phyloP scores from a whole-genome alignment of 768 basidiomycete genomes.

The Suillus placidus region DNA sequence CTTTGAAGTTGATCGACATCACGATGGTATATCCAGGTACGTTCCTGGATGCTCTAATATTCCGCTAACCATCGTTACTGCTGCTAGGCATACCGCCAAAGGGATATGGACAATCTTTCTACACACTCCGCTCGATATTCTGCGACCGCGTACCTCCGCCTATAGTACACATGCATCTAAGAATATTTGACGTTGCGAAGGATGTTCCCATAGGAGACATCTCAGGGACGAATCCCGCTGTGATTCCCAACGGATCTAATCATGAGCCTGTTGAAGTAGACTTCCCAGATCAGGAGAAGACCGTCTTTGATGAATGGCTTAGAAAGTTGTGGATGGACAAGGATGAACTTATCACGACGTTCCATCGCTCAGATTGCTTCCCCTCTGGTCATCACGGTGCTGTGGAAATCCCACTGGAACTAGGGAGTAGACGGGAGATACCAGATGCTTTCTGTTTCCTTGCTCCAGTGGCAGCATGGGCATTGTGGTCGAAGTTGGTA shows the following conservation, averaged over 20 bases:
- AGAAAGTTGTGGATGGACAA: conserved; percentile 82
- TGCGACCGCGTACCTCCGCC: conserved; percentile 81
- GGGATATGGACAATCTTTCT: conserved; percentile 86
- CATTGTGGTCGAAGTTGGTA: conserved; percentile 47
- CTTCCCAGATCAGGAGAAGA: conserved; percentile 59
- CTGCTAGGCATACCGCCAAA: conserved; percentile 69
- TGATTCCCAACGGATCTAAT: conserved; percentile 31
- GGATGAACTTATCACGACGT: conserved; percentile 74
- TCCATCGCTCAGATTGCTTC: conserved; percentile 56
- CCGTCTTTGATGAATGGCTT: conserved; percentile 82
- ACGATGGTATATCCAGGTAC: conserved; percentile 90
- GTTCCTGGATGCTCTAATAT: conserved; percentile 14
- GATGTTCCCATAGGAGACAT: conserved; percentile 74
- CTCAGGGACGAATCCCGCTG: conserved; percentile 38
- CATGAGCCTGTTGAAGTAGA: conserved; percentile 44
- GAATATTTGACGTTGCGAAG: conserved; percentile 67
- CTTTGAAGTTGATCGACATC: conserved; percentile 83
- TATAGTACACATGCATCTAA: conserved; percentile 82
- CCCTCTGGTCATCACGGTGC: conserved; percentile 28
- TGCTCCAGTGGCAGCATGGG: conserved; percentile 54
- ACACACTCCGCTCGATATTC: conserved; percentile 90
- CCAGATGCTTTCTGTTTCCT: conserved; percentile 74
- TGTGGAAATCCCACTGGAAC: conserved; percentile 60
- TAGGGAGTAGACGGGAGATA: conserved; percentile 57
- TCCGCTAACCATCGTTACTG: conserved; percentile 14